Evolutionary conservation across 148 eudicot species (phyloP).

Genomic region (Rhododendron ferrugineum): DNA sequence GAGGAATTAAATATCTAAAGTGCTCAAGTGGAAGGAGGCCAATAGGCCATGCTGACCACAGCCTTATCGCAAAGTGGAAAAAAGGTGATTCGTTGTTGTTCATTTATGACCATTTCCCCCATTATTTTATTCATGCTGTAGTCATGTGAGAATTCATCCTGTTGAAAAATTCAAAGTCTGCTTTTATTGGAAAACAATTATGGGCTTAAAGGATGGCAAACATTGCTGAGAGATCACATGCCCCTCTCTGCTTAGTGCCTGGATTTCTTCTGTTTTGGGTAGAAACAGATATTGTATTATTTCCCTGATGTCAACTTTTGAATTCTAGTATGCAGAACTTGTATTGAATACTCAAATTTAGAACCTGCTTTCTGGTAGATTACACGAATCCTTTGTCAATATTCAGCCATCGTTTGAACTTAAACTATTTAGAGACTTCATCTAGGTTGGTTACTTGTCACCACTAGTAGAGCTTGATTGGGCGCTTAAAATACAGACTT

Average conservation of each 20-base stretch:
- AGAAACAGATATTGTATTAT: neutral
- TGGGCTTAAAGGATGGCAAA: neutral
- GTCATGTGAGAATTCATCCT: neutral
- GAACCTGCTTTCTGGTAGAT: neutral
- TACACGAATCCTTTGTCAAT: neutral
- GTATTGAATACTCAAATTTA: neutral
- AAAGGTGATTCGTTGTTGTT: slow-evolving; percentile 25
- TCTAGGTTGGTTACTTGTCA: neutral
- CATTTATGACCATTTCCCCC: neutral
- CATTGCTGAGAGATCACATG: neutral
- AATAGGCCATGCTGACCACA: slow-evolving; percentile 51
- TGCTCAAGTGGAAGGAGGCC: slow-evolving; percentile 34
- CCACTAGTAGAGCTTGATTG: neutral
- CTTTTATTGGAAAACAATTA: neutral
- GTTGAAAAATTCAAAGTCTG: neutral
- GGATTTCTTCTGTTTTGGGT: neutral
- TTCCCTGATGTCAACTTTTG: neutral
- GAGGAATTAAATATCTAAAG: slow-evolving; percentile 54
- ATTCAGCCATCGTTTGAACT: neutral
- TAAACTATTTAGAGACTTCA: neutral
- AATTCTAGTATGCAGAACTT: neutral
- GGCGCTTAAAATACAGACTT: neutral
- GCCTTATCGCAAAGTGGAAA: slow-evolving; percentile 59
- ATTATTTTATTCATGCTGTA: neutral
- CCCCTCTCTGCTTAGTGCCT: neutral